Evolutionary conservation across 2,329 filamentous ascomycete species (phyloP).

Genomic region (Neofusicoccum ribis): DNA sequence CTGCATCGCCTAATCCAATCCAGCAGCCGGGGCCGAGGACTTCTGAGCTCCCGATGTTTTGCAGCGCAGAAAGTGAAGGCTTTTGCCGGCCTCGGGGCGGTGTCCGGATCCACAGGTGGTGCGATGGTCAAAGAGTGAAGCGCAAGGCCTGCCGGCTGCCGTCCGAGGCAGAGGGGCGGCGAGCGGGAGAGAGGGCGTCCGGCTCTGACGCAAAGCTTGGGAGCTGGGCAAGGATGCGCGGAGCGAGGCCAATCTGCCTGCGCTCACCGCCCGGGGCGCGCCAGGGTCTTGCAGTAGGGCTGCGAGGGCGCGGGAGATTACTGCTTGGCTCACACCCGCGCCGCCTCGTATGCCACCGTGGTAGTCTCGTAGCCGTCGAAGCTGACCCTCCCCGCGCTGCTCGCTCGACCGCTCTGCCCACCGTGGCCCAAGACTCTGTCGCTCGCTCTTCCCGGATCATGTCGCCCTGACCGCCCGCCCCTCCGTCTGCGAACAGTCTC

Average conservation of each 20-base stretch:
- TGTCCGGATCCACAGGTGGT: no score
- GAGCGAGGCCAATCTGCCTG: not conserved
- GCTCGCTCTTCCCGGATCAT: not conserved
- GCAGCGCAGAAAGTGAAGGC: no score
- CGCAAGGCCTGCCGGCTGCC: not conserved
- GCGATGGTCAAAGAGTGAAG: no score
- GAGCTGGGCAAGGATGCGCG: not conserved
- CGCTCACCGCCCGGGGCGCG: slow-evolving; percentile 7
- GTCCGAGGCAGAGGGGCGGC: not conserved
- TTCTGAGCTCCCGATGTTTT: no score
- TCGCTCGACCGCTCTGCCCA: not conserved
- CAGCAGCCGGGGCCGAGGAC: no score
- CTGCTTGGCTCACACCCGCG: not conserved
- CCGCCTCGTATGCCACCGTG: slow-evolving; percentile 14
- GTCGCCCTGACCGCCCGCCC: slow-evolving; percentile 1
- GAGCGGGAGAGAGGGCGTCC: not conserved
- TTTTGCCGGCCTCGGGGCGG: no score
- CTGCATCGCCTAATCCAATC: no score
- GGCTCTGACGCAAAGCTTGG: not conserved
- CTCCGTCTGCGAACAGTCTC: not conserved
- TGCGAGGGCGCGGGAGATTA: not conserved
- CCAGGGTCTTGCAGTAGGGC: not conserved
- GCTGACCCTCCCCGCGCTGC: not conserved
- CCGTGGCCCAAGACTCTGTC: not conserved
- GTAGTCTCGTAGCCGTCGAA: not conserved